Evolutionary conservation across 805 yeast species (phyloP), one percentile per base, ranked within the genome.

Genomic region (Danielozyma ontarioensis): DNA sequence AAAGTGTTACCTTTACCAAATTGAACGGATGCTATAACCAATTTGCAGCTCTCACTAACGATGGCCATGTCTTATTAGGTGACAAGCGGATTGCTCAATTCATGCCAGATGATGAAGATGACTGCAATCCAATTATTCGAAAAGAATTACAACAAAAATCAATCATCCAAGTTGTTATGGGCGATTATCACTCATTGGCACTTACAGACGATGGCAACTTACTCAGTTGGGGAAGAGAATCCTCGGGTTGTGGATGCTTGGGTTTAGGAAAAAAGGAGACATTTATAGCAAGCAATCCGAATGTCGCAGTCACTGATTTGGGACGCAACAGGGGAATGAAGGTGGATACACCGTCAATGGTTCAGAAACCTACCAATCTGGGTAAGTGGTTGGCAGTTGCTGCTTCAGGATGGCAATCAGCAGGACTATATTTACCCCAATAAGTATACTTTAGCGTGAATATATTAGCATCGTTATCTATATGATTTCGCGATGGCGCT

Each of bases 391-490:
- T 81, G 14, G 78, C 79, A 0, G 70, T 82, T 22, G 72, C 83
- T 2, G 86, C 89, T 5, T 80, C 78, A 12, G 94, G 93, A 2
- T 83, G 90, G 90, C 93, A 83, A 37, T 73, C 86, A 4, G 77
- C 80, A 28, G 88, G 87, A 1, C 60, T 83, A 13, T 52, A n/a
- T n/a, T n/a, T n/a, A n/a, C n/a, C n/a, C n/a, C n/a, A n/a, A n/a
- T n/a, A n/a, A n/a, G n/a, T n/a, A n/a, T n/a, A n/a, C n/a, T n/a
- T n/a, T n/a, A n/a, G n/a, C n/a, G n/a, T n/a, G n/a, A n/a, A n/a
- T n/a, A n/a, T n/a, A n/a, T n/a, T n/a, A n/a, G n/a, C n/a, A n/a
- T n/a, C n/a, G n/a, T n/a, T n/a, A n/a, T n/a, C n/a, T n/a, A n/a
- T n/a, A n/a, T n/a, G n/a, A n/a, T n/a, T n/a, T n/a, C n/a, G n/a